Conservation (phyloP, 345 rosid species). For the Lepidium aucheri region DNA sequence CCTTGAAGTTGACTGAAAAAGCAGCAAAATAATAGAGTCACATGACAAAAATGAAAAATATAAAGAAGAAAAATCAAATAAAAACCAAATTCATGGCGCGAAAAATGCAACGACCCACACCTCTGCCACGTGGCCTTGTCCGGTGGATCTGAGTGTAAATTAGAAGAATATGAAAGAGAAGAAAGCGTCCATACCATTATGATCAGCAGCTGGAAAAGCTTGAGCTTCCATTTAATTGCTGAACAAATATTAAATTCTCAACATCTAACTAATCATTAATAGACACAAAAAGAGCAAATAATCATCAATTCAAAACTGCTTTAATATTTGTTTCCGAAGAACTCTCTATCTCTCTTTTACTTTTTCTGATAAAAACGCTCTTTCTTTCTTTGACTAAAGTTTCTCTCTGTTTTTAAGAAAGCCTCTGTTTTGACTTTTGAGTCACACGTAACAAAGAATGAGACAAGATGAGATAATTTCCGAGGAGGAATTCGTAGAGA, state of each 20-base stretch:
- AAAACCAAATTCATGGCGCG: conserved; percentile 24
- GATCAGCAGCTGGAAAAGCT: neutral
- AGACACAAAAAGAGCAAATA: neutral
- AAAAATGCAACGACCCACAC: conserved; percentile 23
- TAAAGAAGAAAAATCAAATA: neutral
- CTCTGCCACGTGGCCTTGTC: conserved; percentile 28
- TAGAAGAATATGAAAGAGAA: neutral
- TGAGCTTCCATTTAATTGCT: neutral
- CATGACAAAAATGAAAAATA: conserved; percentile 17
- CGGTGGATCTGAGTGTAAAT: conserved; percentile 16
- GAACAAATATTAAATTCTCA: neutral
- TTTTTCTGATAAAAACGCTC: too few relatives aligned
- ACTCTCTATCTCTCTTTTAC: too few relatives aligned
- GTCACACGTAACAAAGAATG: conserved; percentile 10
- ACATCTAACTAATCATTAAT: neutral
- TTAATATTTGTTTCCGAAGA: too few relatives aligned
- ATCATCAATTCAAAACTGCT: too few relatives aligned
- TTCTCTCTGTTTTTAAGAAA: neutral
- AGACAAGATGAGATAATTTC: conserved; percentile 49
- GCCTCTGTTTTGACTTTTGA: neutral
- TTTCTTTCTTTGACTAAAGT: too few relatives aligned
- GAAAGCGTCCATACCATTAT: conserved; percentile 8
- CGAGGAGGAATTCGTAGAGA: conserved; percentile 65
- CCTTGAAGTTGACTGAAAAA: conserved; percentile 13
- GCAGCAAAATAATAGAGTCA: conserved; percentile 7